Evolutionary conservation across 1,284 basidiomycete genomes (phyloP).

Genomic region (Golubevia sp.): DNA sequence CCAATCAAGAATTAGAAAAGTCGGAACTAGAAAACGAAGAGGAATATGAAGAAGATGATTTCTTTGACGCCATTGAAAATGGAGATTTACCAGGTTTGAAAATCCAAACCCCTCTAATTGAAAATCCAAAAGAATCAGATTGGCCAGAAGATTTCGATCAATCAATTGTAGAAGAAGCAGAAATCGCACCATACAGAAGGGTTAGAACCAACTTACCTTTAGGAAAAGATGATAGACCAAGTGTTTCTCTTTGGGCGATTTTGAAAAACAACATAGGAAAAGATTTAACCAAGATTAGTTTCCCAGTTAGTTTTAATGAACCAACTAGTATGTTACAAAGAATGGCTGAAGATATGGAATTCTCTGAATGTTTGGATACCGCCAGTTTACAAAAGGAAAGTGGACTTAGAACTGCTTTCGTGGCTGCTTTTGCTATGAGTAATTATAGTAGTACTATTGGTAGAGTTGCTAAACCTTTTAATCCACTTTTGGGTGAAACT

Average conservation of each 20-base stretch:
- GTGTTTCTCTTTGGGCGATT: constrained; percentile 91
- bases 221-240: constrained; percentile 78
- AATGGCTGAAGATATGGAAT: constrained; percentile 65
- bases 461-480: constrained; percentile 59
- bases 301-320: constrained; percentile 90
- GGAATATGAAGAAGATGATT: constrained; percentile 91
- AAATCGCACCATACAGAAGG: constrained; percentile 67
- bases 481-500: constrained; percentile 73
- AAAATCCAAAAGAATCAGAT: constrained; percentile 7
- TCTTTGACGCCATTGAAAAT: constrained; percentile 93
- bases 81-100: constrained; percentile 61
- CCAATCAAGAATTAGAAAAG: too few relatives aligned
- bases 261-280: constrained; percentile 96
- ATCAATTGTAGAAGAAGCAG: constrained; percentile 24
- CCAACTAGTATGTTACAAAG: constrained; percentile 79
- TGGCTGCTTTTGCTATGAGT: constrained; percentile 95
- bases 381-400: constrained; percentile 79
- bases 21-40: constrained; percentile 65
- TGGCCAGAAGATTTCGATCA: constrained; percentile 31
- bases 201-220: constrained; percentile 74
- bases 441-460: constrained; percentile 93
- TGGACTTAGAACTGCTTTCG: constrained; percentile 83
- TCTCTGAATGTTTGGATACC: constrained; percentile 69
- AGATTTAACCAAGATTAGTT: constrained; percentile 92
- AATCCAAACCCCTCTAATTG: constrained; percentile 36